Base-by-base conservation (phyloP, 306 rosid species). In the Astragalus membranaceus region DNA sequence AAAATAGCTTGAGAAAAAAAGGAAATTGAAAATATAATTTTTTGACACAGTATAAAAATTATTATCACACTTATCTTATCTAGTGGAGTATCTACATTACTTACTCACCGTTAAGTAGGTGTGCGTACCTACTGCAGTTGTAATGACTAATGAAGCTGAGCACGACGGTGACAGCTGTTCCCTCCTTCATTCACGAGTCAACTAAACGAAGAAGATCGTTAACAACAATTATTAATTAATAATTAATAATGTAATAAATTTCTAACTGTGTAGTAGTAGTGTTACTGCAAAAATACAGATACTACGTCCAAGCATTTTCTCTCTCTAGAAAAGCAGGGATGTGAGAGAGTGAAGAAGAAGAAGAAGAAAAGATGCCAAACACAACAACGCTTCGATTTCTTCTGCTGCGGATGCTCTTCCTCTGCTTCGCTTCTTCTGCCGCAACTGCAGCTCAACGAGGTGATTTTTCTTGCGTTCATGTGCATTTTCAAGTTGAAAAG, bases 331-430 rank as follows among this genome's bases (percentile, higher is more conserved):
- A 59, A 41, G 47, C 8, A 11, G 53, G 52, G 70, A 60, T 66
- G 72, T 60, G 80, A 63, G 67, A 78, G 47, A 35, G 67, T 60
- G 57, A 10, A 62, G 12, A 36, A 58, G 2, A 54, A 29, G 62
- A 59, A 3, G 62, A 58, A 46, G 74, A 67, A 51, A 50, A 0
- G 75, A 67, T 36, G 71, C 61, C 16, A 62, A 73, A 61, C 36
- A 16, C 16, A 16, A 53, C 80, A 64, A 83, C 83, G 97, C 70
- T 70, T 61, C 76, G 85, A 85, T 83, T 79, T 65, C 85, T 76
- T 72, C 79, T 81, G 10, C 79, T 54, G 14, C 87, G 88, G 81
- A 81, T 81, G 65, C 35, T 85, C 66, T 20, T 90, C 13, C 57
- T 82, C 80, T 66, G 78, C 82, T 72, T 62, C 5, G 75, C 67